phyloP scores from a whole-genome alignment of 306 rosid species.

The Abrus precatorius region DNA sequence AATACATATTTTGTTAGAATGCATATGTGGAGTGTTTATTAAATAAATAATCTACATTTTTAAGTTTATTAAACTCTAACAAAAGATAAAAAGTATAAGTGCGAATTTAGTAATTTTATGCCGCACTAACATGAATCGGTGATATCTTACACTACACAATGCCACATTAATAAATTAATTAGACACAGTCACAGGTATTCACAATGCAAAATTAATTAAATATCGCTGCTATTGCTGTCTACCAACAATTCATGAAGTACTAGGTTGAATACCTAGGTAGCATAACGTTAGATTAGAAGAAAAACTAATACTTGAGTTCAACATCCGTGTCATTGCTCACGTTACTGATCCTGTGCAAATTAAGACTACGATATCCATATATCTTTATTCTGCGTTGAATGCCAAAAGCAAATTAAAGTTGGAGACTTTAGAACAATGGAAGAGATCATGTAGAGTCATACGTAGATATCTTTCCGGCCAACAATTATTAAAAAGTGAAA shows the following conservation, averaged over 20 bases:
- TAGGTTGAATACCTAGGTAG: not conserved
- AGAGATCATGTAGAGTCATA: not conserved
- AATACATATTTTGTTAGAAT: too few relatives aligned
- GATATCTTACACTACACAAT: too few relatives aligned
- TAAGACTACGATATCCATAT: not conserved
- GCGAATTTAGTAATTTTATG: too few relatives aligned
- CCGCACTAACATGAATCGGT: too few relatives aligned
- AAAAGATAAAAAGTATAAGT: too few relatives aligned
- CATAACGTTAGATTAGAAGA: not conserved
- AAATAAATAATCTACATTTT: too few relatives aligned
- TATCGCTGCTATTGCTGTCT: not conserved
- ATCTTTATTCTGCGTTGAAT: not conserved
- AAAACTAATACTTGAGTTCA: not conserved
- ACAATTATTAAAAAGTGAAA: not conserved
- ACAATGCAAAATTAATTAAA: slow-evolving; percentile 7
- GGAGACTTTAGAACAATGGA: not conserved
- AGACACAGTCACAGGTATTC: not conserved
- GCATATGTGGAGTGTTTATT: too few relatives aligned
- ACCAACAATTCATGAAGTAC: not conserved
- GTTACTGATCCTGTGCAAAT: not conserved
- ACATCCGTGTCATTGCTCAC: not conserved
- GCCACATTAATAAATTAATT: too few relatives aligned
- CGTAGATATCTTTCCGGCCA: not conserved
- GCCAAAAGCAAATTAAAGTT: not conserved
- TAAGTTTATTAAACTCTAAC: too few relatives aligned